Evolutionary conservation across 2,329 filamentous ascomycete genomes (phyloP).

Genomic region (Xylaria polymorpha): DNA sequence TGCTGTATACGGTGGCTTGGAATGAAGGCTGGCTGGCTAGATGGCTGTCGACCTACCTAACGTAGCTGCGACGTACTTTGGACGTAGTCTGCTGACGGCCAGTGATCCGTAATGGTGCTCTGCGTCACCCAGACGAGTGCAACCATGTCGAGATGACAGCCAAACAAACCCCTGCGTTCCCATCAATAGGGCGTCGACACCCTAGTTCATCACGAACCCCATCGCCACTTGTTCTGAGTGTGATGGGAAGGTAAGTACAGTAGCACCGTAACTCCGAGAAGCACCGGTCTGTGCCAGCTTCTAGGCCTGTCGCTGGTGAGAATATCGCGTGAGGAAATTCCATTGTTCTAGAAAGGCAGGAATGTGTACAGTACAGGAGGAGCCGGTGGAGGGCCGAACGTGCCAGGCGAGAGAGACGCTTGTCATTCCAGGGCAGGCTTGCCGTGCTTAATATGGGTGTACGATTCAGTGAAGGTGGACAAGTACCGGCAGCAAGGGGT

Average conservation of each 20-base stretch:
- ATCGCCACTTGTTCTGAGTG: constrained; percentile 3
- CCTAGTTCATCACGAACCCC: constrained; percentile 15
- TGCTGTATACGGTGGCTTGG: constrained; percentile 1
- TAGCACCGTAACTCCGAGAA: constrained; percentile 22
- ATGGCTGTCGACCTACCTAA: constrained; percentile 8
- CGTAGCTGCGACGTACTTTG: constrained; percentile 24
- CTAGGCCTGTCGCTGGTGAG: not conserved
- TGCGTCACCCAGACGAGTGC: constrained; percentile 43
- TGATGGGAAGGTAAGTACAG: constrained; percentile 18
- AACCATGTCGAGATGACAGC: constrained; percentile 32
- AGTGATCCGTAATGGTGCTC: constrained; percentile 27
- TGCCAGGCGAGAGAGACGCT: not conserved
- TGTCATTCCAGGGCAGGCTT: not conserved
- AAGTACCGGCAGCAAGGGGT: not conserved
- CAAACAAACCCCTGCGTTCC: constrained; percentile 40
- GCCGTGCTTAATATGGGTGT: not conserved
- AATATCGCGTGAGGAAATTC: not conserved
- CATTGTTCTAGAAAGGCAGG: constrained; percentile 5
- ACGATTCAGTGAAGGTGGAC: not conserved
- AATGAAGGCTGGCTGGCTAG: constrained; percentile 14
- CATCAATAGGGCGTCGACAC: constrained; percentile 9
- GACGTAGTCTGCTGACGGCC: constrained; percentile 26
- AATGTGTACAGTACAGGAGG: not conserved
- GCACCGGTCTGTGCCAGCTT: constrained; percentile 4
- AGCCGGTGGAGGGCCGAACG: not conserved